Conservation (phyloP, 805 yeast species). For the Zygotorulaspora florentina region DNA sequence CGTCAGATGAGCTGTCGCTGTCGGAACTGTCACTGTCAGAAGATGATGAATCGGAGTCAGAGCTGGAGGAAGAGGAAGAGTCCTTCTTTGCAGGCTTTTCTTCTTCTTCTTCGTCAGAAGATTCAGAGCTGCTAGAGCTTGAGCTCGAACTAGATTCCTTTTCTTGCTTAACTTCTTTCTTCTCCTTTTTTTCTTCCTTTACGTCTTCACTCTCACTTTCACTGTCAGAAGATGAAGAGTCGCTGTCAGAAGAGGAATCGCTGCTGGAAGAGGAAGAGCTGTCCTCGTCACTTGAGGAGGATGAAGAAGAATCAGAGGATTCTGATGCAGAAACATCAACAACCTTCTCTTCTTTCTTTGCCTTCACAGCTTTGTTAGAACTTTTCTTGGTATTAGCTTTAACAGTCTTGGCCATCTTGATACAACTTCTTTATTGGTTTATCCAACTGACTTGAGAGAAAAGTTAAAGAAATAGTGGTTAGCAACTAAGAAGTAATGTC, state of each 20-base stretch:
- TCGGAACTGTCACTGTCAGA: conserved; percentile 5
- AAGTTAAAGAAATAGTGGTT: neutral
- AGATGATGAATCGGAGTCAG: conserved; percentile 9
- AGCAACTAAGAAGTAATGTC: neutral
- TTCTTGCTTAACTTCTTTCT: conserved; percentile 13
- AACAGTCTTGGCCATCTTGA: conserved; percentile 21
- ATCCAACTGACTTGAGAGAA: neutral
- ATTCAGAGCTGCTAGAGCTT: conserved; percentile 23
- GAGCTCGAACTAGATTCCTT: conserved; percentile 19
- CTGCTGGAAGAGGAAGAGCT: conserved; percentile 16
- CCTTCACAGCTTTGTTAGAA: conserved; percentile 27
- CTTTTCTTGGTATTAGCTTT: conserved; percentile 30
- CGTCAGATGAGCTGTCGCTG: conserved; percentile 9
- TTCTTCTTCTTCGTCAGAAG: conserved; percentile 35
- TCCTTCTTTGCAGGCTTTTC: conserved; percentile 35
- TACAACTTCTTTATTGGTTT: neutral
- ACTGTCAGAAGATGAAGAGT: conserved; percentile 11
- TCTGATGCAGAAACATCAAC: conserved; percentile 18
- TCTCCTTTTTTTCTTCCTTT: conserved; percentile 7
- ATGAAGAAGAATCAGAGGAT: conserved; percentile 15
- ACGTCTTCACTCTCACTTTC: neutral
- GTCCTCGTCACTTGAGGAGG: conserved; percentile 13
- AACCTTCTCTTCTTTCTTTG: conserved; percentile 24
- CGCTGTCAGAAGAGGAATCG: conserved; percentile 15
- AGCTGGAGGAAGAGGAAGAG: conserved; percentile 31